Conservation (phyloP, 805 yeast species). For the Metschnikowia amazonensis region DNA sequence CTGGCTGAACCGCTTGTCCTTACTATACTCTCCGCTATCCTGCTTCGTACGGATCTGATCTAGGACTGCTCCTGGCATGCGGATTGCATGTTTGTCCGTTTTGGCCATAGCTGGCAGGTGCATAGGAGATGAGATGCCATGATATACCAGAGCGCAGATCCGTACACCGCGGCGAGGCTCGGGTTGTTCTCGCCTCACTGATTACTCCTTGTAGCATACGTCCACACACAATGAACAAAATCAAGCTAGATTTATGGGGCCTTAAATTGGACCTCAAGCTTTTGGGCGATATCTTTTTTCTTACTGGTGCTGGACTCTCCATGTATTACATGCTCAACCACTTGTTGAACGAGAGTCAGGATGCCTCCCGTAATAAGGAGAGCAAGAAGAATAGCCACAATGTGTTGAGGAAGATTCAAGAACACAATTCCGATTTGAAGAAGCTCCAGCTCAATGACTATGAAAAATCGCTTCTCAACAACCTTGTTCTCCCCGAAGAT, state of each 20-base stretch:
- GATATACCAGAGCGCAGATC: neutral
- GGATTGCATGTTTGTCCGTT: conserved; percentile 41
- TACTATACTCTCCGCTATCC: conserved; percentile 43
- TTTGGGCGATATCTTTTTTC: conserved; percentile 38
- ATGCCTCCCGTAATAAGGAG: conserved; percentile 47
- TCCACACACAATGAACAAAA: conserved; percentile 24
- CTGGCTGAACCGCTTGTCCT: conserved; percentile 25
- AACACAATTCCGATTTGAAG: conserved; percentile 54
- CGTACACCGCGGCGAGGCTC: conserved; percentile 3
- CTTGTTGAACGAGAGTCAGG: conserved; percentile 34
- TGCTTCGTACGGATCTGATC: conserved; percentile 46
- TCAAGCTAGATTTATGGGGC: conserved; percentile 37
- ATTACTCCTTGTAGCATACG: neutral
- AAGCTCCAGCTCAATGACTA: conserved; percentile 60
- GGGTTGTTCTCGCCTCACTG: neutral
- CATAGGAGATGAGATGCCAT: conserved; percentile 6
- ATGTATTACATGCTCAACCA: conserved; percentile 57
- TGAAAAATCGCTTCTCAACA: conserved; percentile 72
- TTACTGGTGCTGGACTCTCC: conserved; percentile 63
- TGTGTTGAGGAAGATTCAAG: conserved; percentile 32
- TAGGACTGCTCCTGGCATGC: conserved; percentile 51
- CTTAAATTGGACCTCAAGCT: conserved; percentile 37
- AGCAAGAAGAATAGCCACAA: conserved; percentile 54
- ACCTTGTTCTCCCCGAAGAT: conserved; percentile 81
- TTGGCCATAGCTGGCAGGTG: conserved; percentile 9